Evolutionary conservation across 2,329 filamentous ascomycete species (phyloP).

Genomic region (Calonectria multiphialidica): DNA sequence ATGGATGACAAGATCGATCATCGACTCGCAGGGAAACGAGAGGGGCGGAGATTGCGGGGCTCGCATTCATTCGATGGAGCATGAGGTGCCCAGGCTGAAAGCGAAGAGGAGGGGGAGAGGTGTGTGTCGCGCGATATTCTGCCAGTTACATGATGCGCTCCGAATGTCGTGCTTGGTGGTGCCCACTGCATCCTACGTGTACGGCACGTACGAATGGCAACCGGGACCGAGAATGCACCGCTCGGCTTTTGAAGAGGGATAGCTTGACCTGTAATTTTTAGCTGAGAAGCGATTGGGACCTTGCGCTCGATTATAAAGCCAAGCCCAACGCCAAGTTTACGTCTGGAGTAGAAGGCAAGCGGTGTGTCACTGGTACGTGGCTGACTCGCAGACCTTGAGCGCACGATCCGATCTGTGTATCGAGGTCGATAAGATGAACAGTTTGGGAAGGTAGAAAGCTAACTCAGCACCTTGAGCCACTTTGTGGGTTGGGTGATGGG

Average conservation of each 20-base stretch:
- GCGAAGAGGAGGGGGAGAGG: neutral
- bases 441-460: neutral
- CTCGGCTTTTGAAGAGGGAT: neutral
- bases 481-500: neutral
- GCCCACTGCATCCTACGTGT: neutral
- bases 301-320: neutral
- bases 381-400: neutral
- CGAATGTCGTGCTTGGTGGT: neutral
- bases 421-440: conserved; percentile 4
- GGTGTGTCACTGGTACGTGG: neutral
- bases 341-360: neutral
- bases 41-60: conserved; percentile 23
- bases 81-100: neutral
- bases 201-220: neutral
- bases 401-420: neutral
- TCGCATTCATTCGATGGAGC: conserved; percentile 5
- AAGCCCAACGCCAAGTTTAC: conserved; percentile 1
- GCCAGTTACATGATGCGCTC: conserved; percentile 11
- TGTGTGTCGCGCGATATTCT: conserved; percentile 14
- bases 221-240: neutral
- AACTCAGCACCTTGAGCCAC: neutral
- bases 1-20: conserved; percentile 13
- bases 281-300: neutral
- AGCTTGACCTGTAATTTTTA: no score
- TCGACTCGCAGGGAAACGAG: neutral